These are phyloP conservation scores for Mallotus japonicus DNA, from an alignment of 441 rosid genomes.

Conservation along the genomic window DNA sequence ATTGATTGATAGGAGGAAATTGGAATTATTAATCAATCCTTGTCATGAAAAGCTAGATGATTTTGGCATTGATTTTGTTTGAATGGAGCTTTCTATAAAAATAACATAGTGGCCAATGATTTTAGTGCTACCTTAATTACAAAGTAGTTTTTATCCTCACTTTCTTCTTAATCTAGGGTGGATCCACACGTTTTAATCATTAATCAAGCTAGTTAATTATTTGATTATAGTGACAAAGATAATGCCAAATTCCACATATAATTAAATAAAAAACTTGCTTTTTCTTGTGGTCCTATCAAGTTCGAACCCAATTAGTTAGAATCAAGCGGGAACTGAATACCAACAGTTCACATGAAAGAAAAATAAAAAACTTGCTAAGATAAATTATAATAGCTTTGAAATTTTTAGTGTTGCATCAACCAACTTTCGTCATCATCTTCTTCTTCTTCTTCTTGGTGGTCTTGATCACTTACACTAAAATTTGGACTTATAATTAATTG, in stretches of 20 bases:
- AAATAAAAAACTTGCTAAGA: not conserved
- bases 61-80: not conserved
- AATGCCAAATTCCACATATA: not conserved
- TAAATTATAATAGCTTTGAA: constrained; percentile 3
- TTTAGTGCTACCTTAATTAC: not conserved
- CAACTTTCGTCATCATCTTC: too few species aligned
- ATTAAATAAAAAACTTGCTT: too few species aligned
- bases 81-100: not conserved
- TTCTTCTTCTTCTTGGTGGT: too few species aligned
- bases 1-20: not conserved
- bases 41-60: not conserved
- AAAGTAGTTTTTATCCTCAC: not conserved
- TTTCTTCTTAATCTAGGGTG: not conserved
- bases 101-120: not conserved
- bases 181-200: constrained; percentile 12
- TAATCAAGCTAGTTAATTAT: not conserved
- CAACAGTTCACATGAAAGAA: too few species aligned
- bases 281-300: too few species aligned
- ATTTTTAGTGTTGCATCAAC: not conserved
- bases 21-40: not conserved
- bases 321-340: too few species aligned
- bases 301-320: too few species aligned
- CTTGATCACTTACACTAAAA: too few species aligned
- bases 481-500: too few species aligned
- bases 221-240: not conserved